These are phyloP conservation scores for Fomitopsis serialis DNA, from an alignment of 768 basidiomycete species.

Conservation along the genomic window DNA sequence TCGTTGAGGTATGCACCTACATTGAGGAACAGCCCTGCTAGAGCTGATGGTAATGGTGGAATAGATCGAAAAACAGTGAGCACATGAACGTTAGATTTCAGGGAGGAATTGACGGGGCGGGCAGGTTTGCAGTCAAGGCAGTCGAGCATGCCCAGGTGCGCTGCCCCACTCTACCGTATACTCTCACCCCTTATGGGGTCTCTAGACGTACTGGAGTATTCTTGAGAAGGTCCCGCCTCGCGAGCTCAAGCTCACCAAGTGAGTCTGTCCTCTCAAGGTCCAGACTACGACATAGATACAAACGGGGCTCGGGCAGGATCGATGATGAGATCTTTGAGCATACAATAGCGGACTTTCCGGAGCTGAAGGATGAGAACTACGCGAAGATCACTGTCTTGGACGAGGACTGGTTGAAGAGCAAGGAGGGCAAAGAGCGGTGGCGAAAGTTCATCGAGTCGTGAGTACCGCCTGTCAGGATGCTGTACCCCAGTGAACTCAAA, in stretches of 20 bases:
- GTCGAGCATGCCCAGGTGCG: slow-evolving; percentile 93
- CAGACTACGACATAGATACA: not conserved
- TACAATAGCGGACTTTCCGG: slow-evolving; percentile 75
- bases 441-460: slow-evolving; percentile 78
- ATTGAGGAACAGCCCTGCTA: not conserved
- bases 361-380: slow-evolving; percentile 39
- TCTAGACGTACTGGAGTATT: slow-evolving; percentile 92
- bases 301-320: slow-evolving; percentile 25
- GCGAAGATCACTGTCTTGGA: slow-evolving; percentile 54
- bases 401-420: slow-evolving; percentile 91
- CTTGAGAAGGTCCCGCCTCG: slow-evolving; percentile 74
- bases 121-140: slow-evolving; percentile 86
- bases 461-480: slow-evolving; percentile 16
- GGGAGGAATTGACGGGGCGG: not conserved
- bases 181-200: not conserved
- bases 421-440: slow-evolving; percentile 86
- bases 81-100: slow-evolving; percentile 10
- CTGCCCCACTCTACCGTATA: slow-evolving; percentile 7
- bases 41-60: not conserved
- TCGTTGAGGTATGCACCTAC: slow-evolving; percentile 57
- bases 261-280: slow-evolving; percentile 17
- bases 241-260: slow-evolving; percentile 82
- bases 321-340: slow-evolving; percentile 92
- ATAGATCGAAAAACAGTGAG: slow-evolving; percentile 96
- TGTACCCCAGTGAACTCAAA: not conserved